phyloP scores from a whole-genome alignment of 768 basidiomycete species.

The Russula compacta region DNA sequence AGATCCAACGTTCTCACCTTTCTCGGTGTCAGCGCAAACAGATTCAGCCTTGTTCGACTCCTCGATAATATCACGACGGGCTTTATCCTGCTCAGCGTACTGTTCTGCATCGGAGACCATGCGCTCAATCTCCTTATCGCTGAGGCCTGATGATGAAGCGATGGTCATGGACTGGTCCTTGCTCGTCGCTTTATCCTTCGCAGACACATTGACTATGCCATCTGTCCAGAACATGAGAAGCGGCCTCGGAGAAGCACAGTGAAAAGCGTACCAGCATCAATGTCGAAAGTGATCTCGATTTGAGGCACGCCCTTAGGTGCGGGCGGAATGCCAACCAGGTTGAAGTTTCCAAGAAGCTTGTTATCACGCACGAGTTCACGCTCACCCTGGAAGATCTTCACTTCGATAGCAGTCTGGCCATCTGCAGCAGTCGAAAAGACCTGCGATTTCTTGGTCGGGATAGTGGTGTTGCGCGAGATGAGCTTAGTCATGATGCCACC shows the following conservation, averaged over 20 bases:
- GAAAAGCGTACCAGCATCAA: conserved; percentile 69
- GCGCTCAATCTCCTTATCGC: conserved; percentile 92
- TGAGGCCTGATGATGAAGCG: conserved; percentile 93
- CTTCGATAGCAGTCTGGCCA: conserved; percentile 98
- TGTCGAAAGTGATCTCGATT: conserved; percentile 88
- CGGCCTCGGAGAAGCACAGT: background rate
- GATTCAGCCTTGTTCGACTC: conserved; percentile 96
- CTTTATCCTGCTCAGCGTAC: conserved; percentile 89
- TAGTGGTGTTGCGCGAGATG: conserved; percentile 96
- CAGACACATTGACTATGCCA: conserved; percentile 95
- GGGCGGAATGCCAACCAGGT: conserved; percentile 93
- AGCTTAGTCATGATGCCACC: conserved; percentile 99
- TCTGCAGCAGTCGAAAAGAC: conserved; percentile 98
- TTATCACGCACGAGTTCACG: conserved; percentile 98
- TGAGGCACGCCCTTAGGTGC: conserved; percentile 70
- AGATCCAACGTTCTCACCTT: conserved; percentile 41
- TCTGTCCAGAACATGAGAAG: conserved; percentile 34
- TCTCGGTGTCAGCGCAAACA: conserved; percentile 90
- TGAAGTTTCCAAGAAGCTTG: conserved; percentile 99
- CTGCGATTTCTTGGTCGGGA: conserved; percentile 99
- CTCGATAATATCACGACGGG: conserved; percentile 81
- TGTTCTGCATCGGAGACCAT: conserved; percentile 95
- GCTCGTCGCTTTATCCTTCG: conserved; percentile 86
- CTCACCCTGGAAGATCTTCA: conserved; percentile 99
- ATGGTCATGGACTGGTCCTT: conserved; percentile 97